Evolutionary conservation across 441 rosid species (phyloP).

Genomic region (Arabidopsis lyrata): DNA sequence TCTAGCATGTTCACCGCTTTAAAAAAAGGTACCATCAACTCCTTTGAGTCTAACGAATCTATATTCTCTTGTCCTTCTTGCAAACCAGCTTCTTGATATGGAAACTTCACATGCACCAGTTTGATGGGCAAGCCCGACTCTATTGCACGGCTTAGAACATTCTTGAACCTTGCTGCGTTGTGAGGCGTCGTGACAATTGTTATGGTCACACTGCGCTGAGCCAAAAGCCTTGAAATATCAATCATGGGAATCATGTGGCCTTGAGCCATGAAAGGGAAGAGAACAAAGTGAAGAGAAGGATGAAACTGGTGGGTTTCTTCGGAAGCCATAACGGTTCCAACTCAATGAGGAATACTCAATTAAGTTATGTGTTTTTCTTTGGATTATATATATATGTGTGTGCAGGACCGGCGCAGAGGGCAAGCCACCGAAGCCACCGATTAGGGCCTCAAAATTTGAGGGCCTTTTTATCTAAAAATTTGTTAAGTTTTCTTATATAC

Average conservation of each 20-base stretch:
- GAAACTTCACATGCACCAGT: slow-evolving; percentile 37
- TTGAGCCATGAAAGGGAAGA: slow-evolving; percentile 48
- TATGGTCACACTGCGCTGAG: slow-evolving; percentile 43
- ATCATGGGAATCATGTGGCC: slow-evolving; percentile 55
- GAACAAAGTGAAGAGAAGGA: slow-evolving; percentile 37
- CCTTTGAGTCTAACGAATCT: slow-evolving; percentile 31
- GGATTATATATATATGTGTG: background rate
- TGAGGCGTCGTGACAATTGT: slow-evolving; percentile 47
- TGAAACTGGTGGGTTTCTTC: background rate
- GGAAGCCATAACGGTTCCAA: background rate
- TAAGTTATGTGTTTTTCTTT: background rate
- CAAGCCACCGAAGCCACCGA: too few species aligned
- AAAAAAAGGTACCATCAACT: slow-evolving; percentile 16
- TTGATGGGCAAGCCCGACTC: slow-evolving; percentile 40
- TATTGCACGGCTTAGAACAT: slow-evolving; percentile 26
- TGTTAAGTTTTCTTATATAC: too few species aligned
- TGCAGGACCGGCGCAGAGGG: too few species aligned
- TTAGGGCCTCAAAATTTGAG: too few species aligned
- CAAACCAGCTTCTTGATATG: slow-evolving; percentile 40
- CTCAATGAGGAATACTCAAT: background rate
- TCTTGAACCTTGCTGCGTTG: slow-evolving; percentile 41
- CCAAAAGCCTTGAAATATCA: slow-evolving; percentile 51
- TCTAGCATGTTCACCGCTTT: slow-evolving; percentile 42
- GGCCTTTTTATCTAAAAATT: too few species aligned
- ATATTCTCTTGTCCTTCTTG: slow-evolving; percentile 42